These are phyloP conservation scores for Russula olivacea DNA, from an alignment of 768 basidiomycete species.

Conservation along the genomic window DNA sequence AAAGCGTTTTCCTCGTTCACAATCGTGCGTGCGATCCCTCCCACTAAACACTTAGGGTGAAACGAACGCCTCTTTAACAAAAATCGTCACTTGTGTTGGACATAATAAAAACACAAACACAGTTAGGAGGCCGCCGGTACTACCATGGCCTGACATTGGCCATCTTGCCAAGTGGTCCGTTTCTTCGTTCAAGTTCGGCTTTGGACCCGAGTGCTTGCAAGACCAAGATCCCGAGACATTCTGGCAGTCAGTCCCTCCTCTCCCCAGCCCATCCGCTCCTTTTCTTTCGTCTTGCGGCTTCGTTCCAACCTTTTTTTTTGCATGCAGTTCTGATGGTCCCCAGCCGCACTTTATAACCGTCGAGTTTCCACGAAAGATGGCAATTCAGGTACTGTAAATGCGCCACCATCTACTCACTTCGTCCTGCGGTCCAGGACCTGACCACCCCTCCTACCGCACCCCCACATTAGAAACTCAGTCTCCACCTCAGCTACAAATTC, in stretches of 20 bases:
- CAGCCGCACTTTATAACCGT: constrained; percentile 96
- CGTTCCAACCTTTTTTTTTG: background rate
- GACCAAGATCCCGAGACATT: constrained; percentile 90
- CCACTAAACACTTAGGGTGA: background rate
- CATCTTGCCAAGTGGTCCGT: constrained; percentile 91
- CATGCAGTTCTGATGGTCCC: constrained; percentile 77
- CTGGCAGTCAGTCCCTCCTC: constrained; percentile 86
- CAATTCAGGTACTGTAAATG: constrained; percentile 62
- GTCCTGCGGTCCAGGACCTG: too few species aligned
- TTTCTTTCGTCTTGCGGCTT: too few species aligned
- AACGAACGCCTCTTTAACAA: too few species aligned
- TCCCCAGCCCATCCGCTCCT: background rate
- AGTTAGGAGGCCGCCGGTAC: constrained; percentile 43
- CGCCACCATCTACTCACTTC: too few species aligned
- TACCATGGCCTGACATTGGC: constrained; percentile 81
- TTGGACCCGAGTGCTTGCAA: constrained; percentile 85
- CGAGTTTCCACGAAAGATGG: constrained; percentile 86
- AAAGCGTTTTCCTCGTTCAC: constrained; percentile 38
- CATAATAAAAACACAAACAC: background rate
- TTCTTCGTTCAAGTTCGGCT: constrained; percentile 94
- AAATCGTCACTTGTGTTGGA: too few species aligned
- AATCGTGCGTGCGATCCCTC: constrained; percentile 30
- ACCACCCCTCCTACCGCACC: too few species aligned
- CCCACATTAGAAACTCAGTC: constrained; percentile 89
- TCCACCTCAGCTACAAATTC: constrained; percentile 69